Percentiles rank a stretch among this genome's conserved stretches.
These are phyloP conservation scores for Wickerhamomyces alni DNA, from an alignment of 805 yeast genomes.

Conservation along the genomic window DNA sequence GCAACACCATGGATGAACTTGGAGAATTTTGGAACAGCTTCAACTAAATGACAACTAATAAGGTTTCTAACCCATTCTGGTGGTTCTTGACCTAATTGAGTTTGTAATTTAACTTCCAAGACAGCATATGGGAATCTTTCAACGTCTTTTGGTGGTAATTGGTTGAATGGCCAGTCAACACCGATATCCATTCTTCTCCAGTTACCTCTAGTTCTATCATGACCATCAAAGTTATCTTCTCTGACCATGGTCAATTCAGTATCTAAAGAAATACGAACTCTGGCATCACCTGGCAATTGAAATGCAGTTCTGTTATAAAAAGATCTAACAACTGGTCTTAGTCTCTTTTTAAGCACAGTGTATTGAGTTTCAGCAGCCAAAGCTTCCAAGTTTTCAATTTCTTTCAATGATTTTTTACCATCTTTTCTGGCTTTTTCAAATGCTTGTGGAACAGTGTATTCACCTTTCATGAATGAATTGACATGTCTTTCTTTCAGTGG, in stretches of 20 bases:
- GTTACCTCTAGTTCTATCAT: conserved; percentile 82
- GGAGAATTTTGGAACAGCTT: conserved; percentile 96
- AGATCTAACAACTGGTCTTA: conserved; percentile 92
- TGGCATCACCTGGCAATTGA: conserved; percentile 98
- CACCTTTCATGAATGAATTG: conserved; percentile 78
- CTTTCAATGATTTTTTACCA: conserved; percentile 80
- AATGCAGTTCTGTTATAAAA: conserved; percentile 98
- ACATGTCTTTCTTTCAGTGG: conserved; percentile 87
- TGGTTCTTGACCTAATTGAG: conserved; percentile 98
- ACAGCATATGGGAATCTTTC: conserved; percentile 97
- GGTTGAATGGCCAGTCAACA: conserved; percentile 90
- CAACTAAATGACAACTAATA: conserved; percentile 88
- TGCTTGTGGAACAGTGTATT: conserved; percentile 79
- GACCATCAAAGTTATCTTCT: conserved; percentile 94
- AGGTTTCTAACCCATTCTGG: conserved; percentile 96
- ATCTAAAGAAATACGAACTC: conserved; percentile 96
- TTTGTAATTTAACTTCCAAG: conserved; percentile 92
- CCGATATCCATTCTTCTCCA: conserved; percentile 99
- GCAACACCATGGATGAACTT: conserved; percentile 97
- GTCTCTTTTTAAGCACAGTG: conserved; percentile 71
- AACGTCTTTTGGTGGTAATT: conserved; percentile 76
- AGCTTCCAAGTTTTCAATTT: conserved; percentile 87
- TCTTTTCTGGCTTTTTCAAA: conserved; percentile 91
- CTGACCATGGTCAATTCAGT: conserved; percentile 97
- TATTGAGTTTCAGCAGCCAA: conserved; percentile 92